Evolutionary conservation across 495 filamentous ascomycete species (phyloP), one percentile per base, ranked within the genome.

Genomic region (Aspergillus diversus): DNA sequence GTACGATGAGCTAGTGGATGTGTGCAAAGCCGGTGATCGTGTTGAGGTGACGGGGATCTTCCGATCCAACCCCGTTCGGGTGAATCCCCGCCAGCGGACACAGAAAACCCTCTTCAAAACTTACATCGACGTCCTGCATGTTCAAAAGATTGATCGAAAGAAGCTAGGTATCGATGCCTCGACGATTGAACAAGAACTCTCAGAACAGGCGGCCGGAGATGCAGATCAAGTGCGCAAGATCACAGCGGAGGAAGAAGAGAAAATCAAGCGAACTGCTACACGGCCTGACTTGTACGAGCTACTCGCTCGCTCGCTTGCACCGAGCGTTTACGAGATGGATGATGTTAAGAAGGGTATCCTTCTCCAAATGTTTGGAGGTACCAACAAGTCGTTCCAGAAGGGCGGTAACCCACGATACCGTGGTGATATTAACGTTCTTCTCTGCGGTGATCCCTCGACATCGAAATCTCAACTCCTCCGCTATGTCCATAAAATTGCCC

Each of bases 271-370:
- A 33, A 95, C 92, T 27, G 91, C 92, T 5, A 83, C 84, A 16
- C 85, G 95, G 54, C 83, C 89, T 7, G 96, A 99, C 73, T 86
- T 98, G 48, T 99, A 99, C 72, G 92, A 99, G 49, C 86, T 99
- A 37, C 86, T 99, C 5, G 84, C 96, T 17, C 88, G 95, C 13
- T 98, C 95, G 0, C 78, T 99, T 27, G 96, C 96, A 3, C 95
- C 95, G 17, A 97, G 92, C 62, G 86, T 99, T 66, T 98, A 96
- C 78, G 95, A 99, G 73, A 92, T 95, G 90, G 96, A 98, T 62
- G 95, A 99, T 72, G 92, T 98, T 39, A 98, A 98, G 84, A 99
- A 99, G 74, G 95, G 95, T 33, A 96, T 99, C 59, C 80, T 99
- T 11, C 87, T 99, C 4, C 95, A 99, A 69, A 83, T 99, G 51